These are phyloP conservation scores for Didymella segeticola DNA, from an alignment of 2,329 filamentous ascomycete species.

Conservation along the genomic window DNA sequence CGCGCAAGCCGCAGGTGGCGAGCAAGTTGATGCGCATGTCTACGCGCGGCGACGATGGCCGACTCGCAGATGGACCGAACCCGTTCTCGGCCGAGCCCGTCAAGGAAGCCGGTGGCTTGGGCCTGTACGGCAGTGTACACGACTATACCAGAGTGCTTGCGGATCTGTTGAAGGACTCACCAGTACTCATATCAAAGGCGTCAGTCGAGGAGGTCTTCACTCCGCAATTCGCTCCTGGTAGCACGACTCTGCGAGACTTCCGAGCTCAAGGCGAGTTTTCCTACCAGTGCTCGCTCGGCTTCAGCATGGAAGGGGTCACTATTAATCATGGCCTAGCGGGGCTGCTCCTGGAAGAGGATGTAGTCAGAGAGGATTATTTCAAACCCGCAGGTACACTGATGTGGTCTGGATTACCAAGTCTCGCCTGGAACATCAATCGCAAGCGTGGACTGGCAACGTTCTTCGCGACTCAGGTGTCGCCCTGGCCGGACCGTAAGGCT, in stretches of 20 bases:
- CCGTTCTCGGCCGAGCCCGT: slow-evolving; percentile 20
- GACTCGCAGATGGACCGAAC: slow-evolving; percentile 19
- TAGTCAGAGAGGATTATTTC: slow-evolving; percentile 13
- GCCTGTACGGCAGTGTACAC: slow-evolving; percentile 25
- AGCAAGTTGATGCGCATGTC: slow-evolving; percentile 29
- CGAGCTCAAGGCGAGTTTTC: slow-evolving; percentile 16
- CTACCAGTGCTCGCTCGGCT: slow-evolving; percentile 15
- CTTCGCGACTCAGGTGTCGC: slow-evolving; percentile 34
- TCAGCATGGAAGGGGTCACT: slow-evolving; percentile 19
- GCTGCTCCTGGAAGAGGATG: not conserved
- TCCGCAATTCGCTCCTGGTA: not conserved
- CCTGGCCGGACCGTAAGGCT: slow-evolving; percentile 27
- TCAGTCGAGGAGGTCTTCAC: not conserved
- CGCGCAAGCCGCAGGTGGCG: slow-evolving; percentile 20
- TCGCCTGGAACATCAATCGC: slow-evolving; percentile 32
- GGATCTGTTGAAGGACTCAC: slow-evolving; percentile 11
- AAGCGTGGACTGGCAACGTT: slow-evolving; percentile 29
- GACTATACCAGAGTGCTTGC: slow-evolving; percentile 36
- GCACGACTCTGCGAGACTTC: not conserved
- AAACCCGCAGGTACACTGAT: slow-evolving; percentile 29
- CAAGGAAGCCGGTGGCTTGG: slow-evolving; percentile 29
- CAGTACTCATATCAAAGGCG: not conserved
- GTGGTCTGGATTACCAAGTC: slow-evolving; percentile 34
- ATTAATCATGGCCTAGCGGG: slow-evolving; percentile 28
- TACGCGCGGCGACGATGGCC: slow-evolving; percentile 25